Evolutionary conservation across 2,329 filamentous ascomycete genomes (phyloP), one percentile per base, ranked within the genome.

Genomic region (Paraphaeosphaeria minitans): DNA sequence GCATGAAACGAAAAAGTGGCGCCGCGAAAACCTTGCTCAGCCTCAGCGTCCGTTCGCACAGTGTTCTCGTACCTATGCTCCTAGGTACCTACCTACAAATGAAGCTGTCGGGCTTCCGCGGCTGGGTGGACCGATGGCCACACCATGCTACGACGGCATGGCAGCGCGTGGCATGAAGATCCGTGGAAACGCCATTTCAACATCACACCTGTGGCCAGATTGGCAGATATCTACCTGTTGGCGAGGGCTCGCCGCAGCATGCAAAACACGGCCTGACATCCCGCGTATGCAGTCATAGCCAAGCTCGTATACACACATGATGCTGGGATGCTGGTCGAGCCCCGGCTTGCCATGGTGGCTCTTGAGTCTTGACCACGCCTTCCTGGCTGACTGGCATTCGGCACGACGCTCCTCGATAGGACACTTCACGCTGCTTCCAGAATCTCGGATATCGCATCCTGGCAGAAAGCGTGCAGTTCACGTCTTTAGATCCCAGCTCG

Each of bases 1-100:
- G 71, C 71, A 69, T 69, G 58, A 60, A 57, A 66, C 60, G 53
- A 65, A 46, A 61, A 58, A 56, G 33, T 50, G 33, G 37, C 42
- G 50, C 24, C 37, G 50, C 37, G 41, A 53, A 42, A 53, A 33
- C 41, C 41, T 43, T 31, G n/a, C 46, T 54, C 52, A 58, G 60
- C 58, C n/a, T 60, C 60, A 55, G 52, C 58, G 47, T 50, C 61
- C 37, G 37, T 19, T n/a, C 37, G 2, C n/a, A 39, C 16, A n/a
- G 37, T 39, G n/a, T n/a, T 39, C 37, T 4, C 37, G 16, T 16
- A 39, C 35, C n/a, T 6, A 27, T 27, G 24, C 24, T 27, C 24
- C 24, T 27, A 4, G 3, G 8, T 39, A n/a, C 37, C 37, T 39
- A 2, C 35, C 35, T 6, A 16, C 35, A 14, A 39, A n/a, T 39